phyloP scores from a whole-genome alignment of 2,329 filamentous ascomycete genomes.

The Aspergillus udagawae region DNA sequence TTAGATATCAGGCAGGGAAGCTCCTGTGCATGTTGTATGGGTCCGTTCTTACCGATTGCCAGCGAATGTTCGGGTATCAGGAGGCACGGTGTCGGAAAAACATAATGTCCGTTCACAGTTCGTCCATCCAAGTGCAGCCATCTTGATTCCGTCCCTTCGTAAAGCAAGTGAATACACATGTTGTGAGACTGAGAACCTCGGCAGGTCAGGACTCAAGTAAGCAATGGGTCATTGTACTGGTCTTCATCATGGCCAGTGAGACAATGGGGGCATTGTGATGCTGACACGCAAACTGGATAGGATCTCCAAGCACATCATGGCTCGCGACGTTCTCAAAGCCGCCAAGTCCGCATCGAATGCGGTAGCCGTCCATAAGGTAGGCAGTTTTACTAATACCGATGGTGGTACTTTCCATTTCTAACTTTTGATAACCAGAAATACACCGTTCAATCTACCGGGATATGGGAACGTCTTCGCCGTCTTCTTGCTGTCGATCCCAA shows the following conservation, averaged over 20 bases:
- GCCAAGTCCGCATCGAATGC: slow-evolving; percentile 36
- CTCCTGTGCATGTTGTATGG: too few relatives aligned
- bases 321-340: slow-evolving; percentile 35
- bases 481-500: slow-evolving; percentile 76
- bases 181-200: neutral
- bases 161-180: neutral
- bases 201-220: neutral
- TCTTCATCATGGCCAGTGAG: neutral
- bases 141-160: neutral
- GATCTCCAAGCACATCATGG: slow-evolving; percentile 27
- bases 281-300: slow-evolving; percentile 15
- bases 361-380: slow-evolving; percentile 37
- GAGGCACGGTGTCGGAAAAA: neutral
- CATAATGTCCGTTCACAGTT: neutral
- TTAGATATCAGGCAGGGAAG: too few relatives aligned
- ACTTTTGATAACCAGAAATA: slow-evolving; percentile 67
- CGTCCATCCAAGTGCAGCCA: neutral
- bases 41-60: too few relatives aligned
- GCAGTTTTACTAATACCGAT: neutral
- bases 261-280: neutral
- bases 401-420: neutral
- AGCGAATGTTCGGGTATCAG: neutral
- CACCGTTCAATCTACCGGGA: slow-evolving; percentile 80
- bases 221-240: neutral
- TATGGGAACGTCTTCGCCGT: slow-evolving; percentile 82